These are phyloP conservation scores for Pleomassaria siparia DNA, from an alignment of 2,329 filamentous ascomycete species.

Conservation along the genomic window DNA sequence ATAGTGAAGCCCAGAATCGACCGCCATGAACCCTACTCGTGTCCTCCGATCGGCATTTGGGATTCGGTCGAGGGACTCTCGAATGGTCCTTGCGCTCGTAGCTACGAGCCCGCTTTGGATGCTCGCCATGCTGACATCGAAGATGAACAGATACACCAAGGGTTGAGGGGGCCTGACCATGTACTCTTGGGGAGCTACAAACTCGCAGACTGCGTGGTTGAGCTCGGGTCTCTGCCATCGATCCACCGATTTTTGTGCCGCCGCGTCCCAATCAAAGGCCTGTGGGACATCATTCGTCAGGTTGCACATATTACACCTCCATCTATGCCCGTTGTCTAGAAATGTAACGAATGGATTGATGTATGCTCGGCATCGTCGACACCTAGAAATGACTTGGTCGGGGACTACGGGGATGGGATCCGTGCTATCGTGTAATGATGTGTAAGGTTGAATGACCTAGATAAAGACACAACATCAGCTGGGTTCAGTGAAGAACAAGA, in stretches of 20 bases:
- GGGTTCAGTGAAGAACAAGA: neutral
- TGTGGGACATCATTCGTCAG: slow-evolving; percentile 98
- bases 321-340: slow-evolving; percentile 93
- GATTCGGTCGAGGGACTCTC: slow-evolving; percentile 94
- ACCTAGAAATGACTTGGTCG: slow-evolving; percentile 96
- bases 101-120: slow-evolving; percentile 89
- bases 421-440: slow-evolving; percentile 86
- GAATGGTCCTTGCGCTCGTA: slow-evolving; percentile 87
- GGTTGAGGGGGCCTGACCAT: slow-evolving; percentile 98
- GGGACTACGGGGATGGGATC: slow-evolving; percentile 89
- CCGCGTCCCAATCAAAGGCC: slow-evolving; percentile 96
- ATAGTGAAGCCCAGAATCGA: slow-evolving; percentile 93
- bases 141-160: slow-evolving; percentile 90
- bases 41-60: slow-evolving; percentile 96
- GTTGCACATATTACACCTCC: slow-evolving; percentile 99
- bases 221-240: slow-evolving; percentile 89
- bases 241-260: slow-evolving; percentile 86
- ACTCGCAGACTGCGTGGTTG: slow-evolving; percentile 96
- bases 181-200: slow-evolving; percentile 97
- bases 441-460: slow-evolving; percentile 85
- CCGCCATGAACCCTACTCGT: slow-evolving; percentile 89
- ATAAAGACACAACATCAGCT: neutral
- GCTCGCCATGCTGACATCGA: slow-evolving; percentile 89
- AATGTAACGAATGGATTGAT: slow-evolving; percentile 98
- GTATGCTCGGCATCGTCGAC: slow-evolving; percentile 91